Conservation (phyloP, 768 basidiomycete species). For the Xerocomus brunneocitrinus region DNA sequence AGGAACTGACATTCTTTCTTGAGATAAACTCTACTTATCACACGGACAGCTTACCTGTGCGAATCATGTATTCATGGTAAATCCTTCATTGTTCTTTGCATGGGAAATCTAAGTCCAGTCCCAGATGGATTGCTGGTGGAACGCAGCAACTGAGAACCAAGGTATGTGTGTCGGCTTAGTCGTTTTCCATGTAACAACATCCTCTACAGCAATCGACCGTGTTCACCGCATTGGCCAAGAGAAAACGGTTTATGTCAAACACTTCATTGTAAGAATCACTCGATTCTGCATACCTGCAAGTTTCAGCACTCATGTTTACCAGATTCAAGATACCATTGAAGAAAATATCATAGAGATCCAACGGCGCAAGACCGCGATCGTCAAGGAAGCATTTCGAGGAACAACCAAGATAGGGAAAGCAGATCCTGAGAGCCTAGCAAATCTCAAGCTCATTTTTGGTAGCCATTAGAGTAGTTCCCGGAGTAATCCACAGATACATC, state of each 20-base stretch:
- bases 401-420: slow-evolving; percentile 39
- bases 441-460: slow-evolving; percentile 48
- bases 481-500: too few species aligned
- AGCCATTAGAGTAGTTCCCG: not conserved
- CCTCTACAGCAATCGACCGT: slow-evolving; percentile 69
- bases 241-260: slow-evolving; percentile 76
- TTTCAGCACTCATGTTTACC: not conserved
- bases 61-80: slow-evolving; percentile 83
- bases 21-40: not conserved
- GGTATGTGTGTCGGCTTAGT: slow-evolving; percentile 35
- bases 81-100: slow-evolving; percentile 2
- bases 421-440: slow-evolving; percentile 72
- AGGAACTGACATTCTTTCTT: slow-evolving; percentile 18
- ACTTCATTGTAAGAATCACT: slow-evolving; percentile 63
- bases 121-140: slow-evolving; percentile 95
- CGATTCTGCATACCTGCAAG: not conserved
- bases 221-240: slow-evolving; percentile 85
- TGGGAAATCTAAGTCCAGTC: slow-evolving; percentile 2
- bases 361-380: slow-evolving; percentile 80
- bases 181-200: slow-evolving; percentile 3
- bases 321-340: slow-evolving; percentile 76
- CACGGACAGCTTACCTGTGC: slow-evolving; percentile 61
- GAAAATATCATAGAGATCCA: slow-evolving; percentile 78
- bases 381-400: slow-evolving; percentile 78
- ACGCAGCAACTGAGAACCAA: slow-evolving; percentile 78